These are phyloP conservation scores for Coemansia sp. DNA, from an alignment of 192 early-diverging fungal species.

Conservation along the genomic window DNA sequence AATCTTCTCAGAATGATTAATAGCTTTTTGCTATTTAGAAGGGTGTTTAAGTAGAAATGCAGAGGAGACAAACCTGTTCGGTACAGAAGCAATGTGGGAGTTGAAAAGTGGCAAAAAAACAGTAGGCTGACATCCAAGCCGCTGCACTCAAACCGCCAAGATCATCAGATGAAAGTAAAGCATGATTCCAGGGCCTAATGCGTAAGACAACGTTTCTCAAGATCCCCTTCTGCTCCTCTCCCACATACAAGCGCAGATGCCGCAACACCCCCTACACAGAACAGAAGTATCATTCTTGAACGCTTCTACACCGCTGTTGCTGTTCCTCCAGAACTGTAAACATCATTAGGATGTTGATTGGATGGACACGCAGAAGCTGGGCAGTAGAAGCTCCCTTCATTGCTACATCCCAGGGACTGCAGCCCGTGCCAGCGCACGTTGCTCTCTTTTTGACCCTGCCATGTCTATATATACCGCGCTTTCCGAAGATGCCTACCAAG, in stretches of 20 bases:
- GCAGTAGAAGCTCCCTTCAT: background rate
- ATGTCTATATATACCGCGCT: background rate
- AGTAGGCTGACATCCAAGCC: background rate
- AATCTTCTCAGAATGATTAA: background rate
- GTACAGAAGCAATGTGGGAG: background rate
- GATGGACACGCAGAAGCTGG: background rate
- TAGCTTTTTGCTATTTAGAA: background rate
- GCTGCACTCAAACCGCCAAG: too few species aligned
- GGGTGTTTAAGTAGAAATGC: background rate
- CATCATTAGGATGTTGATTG: slow-evolving; percentile 6
- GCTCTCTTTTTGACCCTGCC: too few species aligned
- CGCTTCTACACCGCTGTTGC: background rate
- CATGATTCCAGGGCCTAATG: too few species aligned
- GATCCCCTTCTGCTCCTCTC: too few species aligned
- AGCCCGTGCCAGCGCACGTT: too few species aligned
- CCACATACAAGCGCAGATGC: too few species aligned
- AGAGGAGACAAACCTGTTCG: background rate
- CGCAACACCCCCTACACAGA: too few species aligned
- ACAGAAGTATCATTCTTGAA: slow-evolving; percentile 8
- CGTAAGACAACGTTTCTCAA: slow-evolving; percentile 4
- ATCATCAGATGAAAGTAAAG: too few species aligned
- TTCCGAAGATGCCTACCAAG: background rate
- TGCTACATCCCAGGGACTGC: slow-evolving; percentile 7
- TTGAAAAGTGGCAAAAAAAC: background rate
- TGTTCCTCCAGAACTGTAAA: slow-evolving; percentile 7